phyloP scores from a whole-genome alignment of 495 filamentous ascomycete species.

The Amphirosellinia nigrospora region DNA sequence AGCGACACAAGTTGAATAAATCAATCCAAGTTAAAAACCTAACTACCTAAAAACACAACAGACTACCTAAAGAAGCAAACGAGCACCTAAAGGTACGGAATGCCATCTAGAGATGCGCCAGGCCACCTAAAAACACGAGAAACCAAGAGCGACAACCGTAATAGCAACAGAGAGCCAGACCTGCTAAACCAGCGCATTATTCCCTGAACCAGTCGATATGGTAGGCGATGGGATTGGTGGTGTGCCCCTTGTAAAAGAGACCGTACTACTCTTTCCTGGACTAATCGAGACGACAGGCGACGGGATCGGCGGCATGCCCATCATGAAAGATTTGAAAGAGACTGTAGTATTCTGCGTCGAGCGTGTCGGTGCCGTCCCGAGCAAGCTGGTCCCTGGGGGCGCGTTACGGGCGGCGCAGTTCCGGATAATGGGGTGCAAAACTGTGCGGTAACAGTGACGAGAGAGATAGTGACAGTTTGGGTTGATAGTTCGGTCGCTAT shows the following conservation, averaged over 20 bases:
- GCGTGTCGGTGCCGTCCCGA: neutral
- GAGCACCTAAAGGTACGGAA: neutral
- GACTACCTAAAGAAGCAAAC: neutral
- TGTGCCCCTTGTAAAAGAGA: neutral
- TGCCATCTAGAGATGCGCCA: neutral
- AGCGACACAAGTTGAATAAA: neutral
- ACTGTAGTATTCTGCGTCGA: neutral
- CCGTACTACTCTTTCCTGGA: neutral
- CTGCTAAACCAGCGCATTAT: neutral
- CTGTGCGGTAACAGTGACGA: slow-evolving; percentile 2
- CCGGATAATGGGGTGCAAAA: neutral
- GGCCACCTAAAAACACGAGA: neutral
- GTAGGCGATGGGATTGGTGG: neutral
- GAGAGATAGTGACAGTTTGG: neutral
- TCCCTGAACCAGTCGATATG: neutral
- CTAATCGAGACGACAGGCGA: neutral
- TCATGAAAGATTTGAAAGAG: slow-evolving; percentile 6
- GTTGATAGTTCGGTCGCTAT: slow-evolving; percentile 1
- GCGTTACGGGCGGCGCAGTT: neutral
- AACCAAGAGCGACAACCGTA: neutral
- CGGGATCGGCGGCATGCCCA: neutral
- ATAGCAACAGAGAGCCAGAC: neutral
- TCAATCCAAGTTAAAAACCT: neutral
- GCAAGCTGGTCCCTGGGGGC: neutral
- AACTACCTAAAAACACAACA: neutral